phyloP scores from a whole-genome alignment of 2,329 filamentous ascomycete species.

The Pseudodiploospora longispora region DNA sequence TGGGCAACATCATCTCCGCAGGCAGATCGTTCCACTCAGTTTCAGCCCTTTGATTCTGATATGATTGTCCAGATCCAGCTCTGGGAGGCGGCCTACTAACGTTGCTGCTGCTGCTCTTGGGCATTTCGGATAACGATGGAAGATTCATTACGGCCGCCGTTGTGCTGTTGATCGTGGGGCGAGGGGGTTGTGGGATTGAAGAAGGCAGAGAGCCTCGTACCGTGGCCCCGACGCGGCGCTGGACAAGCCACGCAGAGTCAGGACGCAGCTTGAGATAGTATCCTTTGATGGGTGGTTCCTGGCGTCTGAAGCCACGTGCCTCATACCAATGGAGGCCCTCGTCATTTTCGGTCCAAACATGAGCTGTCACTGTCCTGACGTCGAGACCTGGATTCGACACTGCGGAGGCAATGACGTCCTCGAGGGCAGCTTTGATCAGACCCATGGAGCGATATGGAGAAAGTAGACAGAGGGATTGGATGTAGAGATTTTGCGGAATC shows the following conservation, averaged over 20 bases:
- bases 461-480: slow-evolving; percentile 55
- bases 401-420: slow-evolving; percentile 38
- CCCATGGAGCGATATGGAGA: slow-evolving; percentile 55
- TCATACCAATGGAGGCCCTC: slow-evolving; percentile 57
- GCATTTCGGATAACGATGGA: slow-evolving; percentile 16
- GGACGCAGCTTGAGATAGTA: slow-evolving; percentile 58
- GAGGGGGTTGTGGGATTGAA: slow-evolving; percentile 7
- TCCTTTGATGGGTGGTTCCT: slow-evolving; percentile 39
- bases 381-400: slow-evolving; percentile 26
- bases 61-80: slow-evolving; percentile 35
- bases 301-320: slow-evolving; percentile 45
- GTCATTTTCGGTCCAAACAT: slow-evolving; percentile 61
- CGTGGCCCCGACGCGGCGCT: slow-evolving; percentile 31
- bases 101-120: slow-evolving; percentile 13
- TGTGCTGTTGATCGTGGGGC: slow-evolving; percentile 15
- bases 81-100: slow-evolving; percentile 15
- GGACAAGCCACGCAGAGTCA: slow-evolving; percentile 53
- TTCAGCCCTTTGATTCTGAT: slow-evolving; percentile 50
- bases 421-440: slow-evolving; percentile 48
- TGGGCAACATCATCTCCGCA: slow-evolving; percentile 43
- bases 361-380: slow-evolving; percentile 46
- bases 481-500: slow-evolving; percentile 41
- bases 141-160: slow-evolving; percentile 26
- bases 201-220: slow-evolving; percentile 16
- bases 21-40: slow-evolving; percentile 61